Conservation (phyloP, 345 rosid species). For the Angophora floribunda region DNA sequence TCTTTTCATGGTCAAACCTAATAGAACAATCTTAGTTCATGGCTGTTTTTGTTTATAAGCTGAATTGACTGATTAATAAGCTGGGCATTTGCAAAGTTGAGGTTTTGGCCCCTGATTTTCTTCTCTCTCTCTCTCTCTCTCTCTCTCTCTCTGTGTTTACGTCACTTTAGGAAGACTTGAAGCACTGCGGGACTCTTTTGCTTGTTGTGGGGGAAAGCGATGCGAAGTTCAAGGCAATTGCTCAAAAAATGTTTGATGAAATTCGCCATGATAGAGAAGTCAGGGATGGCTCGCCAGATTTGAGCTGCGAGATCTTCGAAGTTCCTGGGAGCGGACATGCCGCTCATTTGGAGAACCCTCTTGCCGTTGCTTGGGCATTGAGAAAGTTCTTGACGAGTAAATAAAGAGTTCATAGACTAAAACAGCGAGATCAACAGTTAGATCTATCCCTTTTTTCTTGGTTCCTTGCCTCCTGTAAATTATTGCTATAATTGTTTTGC, state of each 20-base stretch:
- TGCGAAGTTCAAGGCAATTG: constrained; percentile 12
- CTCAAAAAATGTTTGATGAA: constrained; percentile 26
- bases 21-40: neutral
- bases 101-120: neutral
- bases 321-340: constrained; percentile 72
- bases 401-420: neutral
- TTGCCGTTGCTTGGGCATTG: constrained; percentile 30
- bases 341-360: constrained; percentile 83
- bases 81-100: neutral
- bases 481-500: neutral
- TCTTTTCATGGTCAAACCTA: neutral
- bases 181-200: constrained; percentile 33
- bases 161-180: constrained; percentile 78
- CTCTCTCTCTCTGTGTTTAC: constrained; percentile 11
- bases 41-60: no score
- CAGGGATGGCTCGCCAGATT: neutral
- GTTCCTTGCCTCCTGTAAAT: neutral
- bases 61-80: no score
- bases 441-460: neutral
- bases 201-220: constrained; percentile 62
- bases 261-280: constrained; percentile 3
- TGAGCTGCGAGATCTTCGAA: constrained; percentile 32
- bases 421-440: neutral
- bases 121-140: neutral
- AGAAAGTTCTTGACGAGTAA: constrained; percentile 40